Base-by-base conservation (phyloP, 2,329 filamentous ascomycete species). In the Lizonia empirigonia region DNA sequence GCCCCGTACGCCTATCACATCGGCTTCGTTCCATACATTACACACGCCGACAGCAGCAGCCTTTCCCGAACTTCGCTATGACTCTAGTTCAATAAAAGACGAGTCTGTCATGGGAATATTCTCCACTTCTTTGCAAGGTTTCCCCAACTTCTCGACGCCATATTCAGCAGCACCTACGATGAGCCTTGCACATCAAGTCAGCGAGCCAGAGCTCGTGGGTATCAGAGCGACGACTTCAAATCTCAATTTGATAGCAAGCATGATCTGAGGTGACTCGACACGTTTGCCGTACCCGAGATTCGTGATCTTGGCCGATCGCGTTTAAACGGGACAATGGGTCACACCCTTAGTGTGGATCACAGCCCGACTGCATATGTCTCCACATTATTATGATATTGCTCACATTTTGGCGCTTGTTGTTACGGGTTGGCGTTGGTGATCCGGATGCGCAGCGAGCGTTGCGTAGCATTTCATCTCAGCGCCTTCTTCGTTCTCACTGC, bases 161-260 rank as follows among this genome's bases (percentile, higher is more conserved):
- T 60, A 57, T n/a, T 49, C 54, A 6, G 44, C 57, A 47, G 50
- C 58, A 20, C 50, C 38, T 16, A 4, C 29, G 4, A 32, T 51
- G 4, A 58, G 49, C n/a, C 50, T 65, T 13, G 54, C 63, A 27
- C 65, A 68, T 44, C 62, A 65, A 41, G 63, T 72, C 24, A 69
- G 64, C 15, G 69, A 72, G 46, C 70, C 70, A 7, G 70, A 73
- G 37, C 54, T 72, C 12, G 67, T 72, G 5, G 69, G 70, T 13
- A 65, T 73, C 15, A 64, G 67, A 29, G 61, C 65, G 6, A 62
- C 65, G 3, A 59, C 66, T 2, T 59, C 66, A 7, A 60, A 66
- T 24, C 58, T 72, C 9, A 71, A 67, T 44, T 70, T 66, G 10
- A 65, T 73, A 20, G 69, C 70, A 13, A 68, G 69, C 49, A 72